A percentile compares a stretch with the other conserved stretches of the same genome.
phyloP scores from a whole-genome alignment of 345 rosid species.

The Eucalyptus sp. region DNA sequence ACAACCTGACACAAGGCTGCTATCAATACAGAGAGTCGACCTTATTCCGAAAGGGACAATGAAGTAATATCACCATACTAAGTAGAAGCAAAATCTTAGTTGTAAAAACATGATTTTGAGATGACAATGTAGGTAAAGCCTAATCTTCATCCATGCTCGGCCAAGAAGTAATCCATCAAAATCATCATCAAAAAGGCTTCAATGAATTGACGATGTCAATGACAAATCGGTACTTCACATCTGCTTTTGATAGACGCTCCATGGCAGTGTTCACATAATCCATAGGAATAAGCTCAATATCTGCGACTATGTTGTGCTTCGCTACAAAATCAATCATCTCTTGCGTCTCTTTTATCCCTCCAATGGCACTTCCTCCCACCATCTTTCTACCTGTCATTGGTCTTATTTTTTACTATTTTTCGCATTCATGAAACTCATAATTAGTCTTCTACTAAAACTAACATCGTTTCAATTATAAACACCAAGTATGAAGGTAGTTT shows the following conservation, averaged over 20 bases:
- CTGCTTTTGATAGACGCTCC: background rate
- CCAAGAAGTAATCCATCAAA: background rate
- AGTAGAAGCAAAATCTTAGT: background rate
- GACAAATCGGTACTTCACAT: conserved; percentile 11
- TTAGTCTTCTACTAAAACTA: background rate
- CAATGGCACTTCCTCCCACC: background rate
- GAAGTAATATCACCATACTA: background rate
- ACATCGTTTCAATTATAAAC: background rate
- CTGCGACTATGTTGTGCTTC: background rate
- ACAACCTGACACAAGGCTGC: no score
- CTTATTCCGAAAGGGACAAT: background rate
- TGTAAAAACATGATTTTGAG: background rate
- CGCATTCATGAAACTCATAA: background rate
- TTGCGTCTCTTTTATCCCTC: conserved; percentile 22
- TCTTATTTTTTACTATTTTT: background rate
- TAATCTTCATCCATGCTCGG: no score
- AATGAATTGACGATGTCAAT: conserved; percentile 7
- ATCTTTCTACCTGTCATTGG: conserved; percentile 7
- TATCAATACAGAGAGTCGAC: background rate
- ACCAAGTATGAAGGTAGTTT: background rate
- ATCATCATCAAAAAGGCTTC: background rate
- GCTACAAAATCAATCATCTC: conserved; percentile 12
- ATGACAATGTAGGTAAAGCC: background rate
- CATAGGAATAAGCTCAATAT: conserved; percentile 5
- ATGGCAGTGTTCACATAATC: conserved; percentile 8